Percentiles rank a stretch among this genome's conserved stretches.
Conservation (phyloP, 2,329 filamentous ascomycete genomes). For the Ustulina deusta region DNA sequence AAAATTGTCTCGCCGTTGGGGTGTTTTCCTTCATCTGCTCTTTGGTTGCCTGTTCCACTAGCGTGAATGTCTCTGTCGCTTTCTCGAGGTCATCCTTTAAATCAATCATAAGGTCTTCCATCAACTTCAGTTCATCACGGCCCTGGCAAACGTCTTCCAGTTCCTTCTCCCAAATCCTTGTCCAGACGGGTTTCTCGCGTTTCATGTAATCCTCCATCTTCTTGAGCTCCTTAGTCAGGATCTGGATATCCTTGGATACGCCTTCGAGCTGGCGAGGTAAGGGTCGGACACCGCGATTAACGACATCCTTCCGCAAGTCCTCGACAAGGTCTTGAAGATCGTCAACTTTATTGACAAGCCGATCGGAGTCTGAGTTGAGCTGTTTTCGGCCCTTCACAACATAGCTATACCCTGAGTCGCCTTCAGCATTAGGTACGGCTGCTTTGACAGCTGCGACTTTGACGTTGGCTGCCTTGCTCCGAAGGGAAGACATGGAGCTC, state of each 20-base stretch:
- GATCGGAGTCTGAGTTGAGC: slow-evolving; percentile 87
- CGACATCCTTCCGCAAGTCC: slow-evolving; percentile 96
- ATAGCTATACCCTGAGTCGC: slow-evolving; percentile 84
- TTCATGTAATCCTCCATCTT: slow-evolving; percentile 94
- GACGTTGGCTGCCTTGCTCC: slow-evolving; percentile 83
- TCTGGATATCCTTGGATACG: slow-evolving; percentile 88
- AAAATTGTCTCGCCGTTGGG: slow-evolving; percentile 64
- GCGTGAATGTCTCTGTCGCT: slow-evolving; percentile 89
- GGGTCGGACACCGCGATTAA: slow-evolving; percentile 89
- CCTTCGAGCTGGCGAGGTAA: slow-evolving; percentile 88
- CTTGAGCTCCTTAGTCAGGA: slow-evolving; percentile 86
- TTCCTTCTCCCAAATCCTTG: slow-evolving; percentile 99
- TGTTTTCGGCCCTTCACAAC: slow-evolving; percentile 89
- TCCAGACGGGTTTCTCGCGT: slow-evolving; percentile 95
- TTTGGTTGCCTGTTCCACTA: slow-evolving; percentile 98
- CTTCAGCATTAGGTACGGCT: slow-evolving; percentile 76
- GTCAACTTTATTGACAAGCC: slow-evolving; percentile 90
- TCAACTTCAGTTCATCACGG: slow-evolving; percentile 92
- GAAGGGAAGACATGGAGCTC: slow-evolving; percentile 85
- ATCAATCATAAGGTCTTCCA: slow-evolving; percentile 94
- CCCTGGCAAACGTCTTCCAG: slow-evolving; percentile 96
- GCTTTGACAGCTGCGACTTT: slow-evolving; percentile 80
- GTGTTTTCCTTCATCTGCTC: slow-evolving; percentile 87
- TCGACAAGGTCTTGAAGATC: slow-evolving; percentile 98
- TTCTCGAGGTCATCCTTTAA: slow-evolving; percentile 95